These are phyloP conservation scores for Trametes versicolor DNA, from an alignment of 1,284 basidiomycete genomes.

Conservation along the genomic window DNA sequence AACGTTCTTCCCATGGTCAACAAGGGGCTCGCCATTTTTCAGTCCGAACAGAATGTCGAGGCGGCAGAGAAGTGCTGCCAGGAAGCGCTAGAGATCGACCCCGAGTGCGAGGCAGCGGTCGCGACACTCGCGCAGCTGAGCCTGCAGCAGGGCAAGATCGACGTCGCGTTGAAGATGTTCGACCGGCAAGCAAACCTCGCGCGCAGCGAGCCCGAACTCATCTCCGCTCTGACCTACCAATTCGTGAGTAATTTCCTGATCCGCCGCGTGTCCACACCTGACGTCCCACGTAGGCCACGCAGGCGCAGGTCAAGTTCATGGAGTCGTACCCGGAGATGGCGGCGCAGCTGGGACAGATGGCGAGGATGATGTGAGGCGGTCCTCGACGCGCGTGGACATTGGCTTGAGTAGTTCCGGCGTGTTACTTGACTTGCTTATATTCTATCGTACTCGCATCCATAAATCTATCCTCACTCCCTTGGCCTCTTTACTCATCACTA, in stretches of 20 bases:
- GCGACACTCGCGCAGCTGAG: conserved; percentile 95
- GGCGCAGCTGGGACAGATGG: conserved; percentile 67
- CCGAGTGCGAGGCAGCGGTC: conserved; percentile 96
- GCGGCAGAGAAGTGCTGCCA: conserved; percentile 88
- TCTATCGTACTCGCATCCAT: conserved; percentile 29
- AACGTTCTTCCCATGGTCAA: conserved; percentile 97
- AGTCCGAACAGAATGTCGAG: conserved; percentile 92
- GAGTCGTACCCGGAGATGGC: conserved; percentile 86
- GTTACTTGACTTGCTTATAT: conserved; percentile 30
- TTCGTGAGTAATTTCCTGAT: conserved; percentile 58
- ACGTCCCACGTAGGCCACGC: conserved; percentile 67
- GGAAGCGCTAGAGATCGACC: conserved; percentile 89
- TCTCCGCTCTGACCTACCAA: conserved; percentile 90
- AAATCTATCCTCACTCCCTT: conserved; percentile 33
- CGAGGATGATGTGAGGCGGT: conserved; percentile 44
- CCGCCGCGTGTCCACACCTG: background rate
- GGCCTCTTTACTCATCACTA: background rate
- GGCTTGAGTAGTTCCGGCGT: conserved; percentile 3
- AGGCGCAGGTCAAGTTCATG: conserved; percentile 84
- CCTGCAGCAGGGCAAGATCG: conserved; percentile 92
- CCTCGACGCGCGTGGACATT: conserved; percentile 1
- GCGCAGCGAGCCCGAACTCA: conserved; percentile 90
- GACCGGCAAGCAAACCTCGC: conserved; percentile 87
- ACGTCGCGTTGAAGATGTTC: conserved; percentile 90
- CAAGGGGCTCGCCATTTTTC: conserved; percentile 95